Evolutionary conservation across 2,329 filamentous ascomycete species (phyloP).

Genomic region (Trichoderma sp.): DNA sequence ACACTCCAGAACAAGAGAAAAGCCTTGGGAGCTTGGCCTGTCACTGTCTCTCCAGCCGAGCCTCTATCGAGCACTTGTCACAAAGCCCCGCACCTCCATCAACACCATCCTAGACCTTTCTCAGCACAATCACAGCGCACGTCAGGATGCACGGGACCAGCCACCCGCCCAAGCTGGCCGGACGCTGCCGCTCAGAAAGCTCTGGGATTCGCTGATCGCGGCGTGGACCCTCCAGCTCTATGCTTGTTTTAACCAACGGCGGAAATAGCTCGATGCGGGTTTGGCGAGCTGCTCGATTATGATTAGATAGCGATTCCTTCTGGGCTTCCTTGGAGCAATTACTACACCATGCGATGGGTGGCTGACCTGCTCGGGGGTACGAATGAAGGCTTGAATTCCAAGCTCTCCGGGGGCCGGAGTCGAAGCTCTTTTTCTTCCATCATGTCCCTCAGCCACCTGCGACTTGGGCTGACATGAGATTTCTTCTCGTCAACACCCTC

Average conservation of each 20-base stretch:
- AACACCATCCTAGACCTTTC: neutral
- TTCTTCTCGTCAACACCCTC: neutral
- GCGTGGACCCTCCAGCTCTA: neutral
- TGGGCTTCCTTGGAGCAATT: neutral
- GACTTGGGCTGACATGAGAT: neutral
- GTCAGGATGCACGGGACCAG: slow-evolving; percentile 4
- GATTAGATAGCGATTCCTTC: neutral
- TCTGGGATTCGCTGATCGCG: neutral
- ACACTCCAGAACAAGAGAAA: neutral
- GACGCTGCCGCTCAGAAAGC: slow-evolving; percentile 10
- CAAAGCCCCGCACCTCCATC: slow-evolving; percentile 14
- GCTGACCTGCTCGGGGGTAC: neutral
- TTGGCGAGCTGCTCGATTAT: neutral
- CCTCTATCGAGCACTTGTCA: neutral
- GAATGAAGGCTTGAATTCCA: slow-evolving; percentile 1
- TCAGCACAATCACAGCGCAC: neutral
- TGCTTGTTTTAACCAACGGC: neutral
- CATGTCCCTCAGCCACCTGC: neutral
- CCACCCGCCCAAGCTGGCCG: slow-evolving; percentile 10
- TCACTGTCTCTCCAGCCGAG: neutral
- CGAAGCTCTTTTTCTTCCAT: neutral
- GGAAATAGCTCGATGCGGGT: neutral
- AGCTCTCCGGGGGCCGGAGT: neutral
- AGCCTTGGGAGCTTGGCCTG: neutral
- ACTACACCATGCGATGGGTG: slow-evolving; percentile 17